Conservation (phyloP, 139 green algal genomes). For the Chlorella vulgaris region DNA sequence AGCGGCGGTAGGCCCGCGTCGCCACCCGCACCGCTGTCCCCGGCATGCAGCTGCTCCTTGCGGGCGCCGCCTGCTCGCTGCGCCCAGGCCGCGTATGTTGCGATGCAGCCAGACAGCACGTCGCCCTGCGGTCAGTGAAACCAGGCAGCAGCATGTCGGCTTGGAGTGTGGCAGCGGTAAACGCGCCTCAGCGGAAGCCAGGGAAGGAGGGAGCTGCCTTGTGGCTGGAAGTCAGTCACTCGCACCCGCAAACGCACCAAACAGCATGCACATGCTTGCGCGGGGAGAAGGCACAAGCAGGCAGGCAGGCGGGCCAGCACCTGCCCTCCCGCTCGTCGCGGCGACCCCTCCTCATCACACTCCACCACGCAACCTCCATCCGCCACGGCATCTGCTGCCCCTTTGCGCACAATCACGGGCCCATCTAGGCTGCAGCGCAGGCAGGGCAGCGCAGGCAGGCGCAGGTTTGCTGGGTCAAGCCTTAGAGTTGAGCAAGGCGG, state of each 20-base stretch:
- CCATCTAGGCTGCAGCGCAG: constrained; percentile 44
- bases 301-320: constrained; percentile 2
- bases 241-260: too few relatives aligned
- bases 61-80: not conserved
- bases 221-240: too few relatives aligned
- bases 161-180: too few relatives aligned
- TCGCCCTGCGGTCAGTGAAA: constrained; percentile 51
- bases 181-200: too few relatives aligned
- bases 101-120: constrained; percentile 64
- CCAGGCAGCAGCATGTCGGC: too few relatives aligned
- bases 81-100: constrained; percentile 59
- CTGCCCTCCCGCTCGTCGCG: constrained; percentile 69
- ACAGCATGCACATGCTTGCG: not conserved
- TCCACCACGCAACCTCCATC: constrained; percentile 20
- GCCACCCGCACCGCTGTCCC: not conserved
- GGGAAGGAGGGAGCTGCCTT: too few relatives aligned
- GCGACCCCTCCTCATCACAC: constrained; percentile 47
- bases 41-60: constrained; percentile 16
- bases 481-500: too few relatives aligned
- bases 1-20: constrained; percentile 21
- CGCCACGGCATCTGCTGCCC: constrained; percentile 44
- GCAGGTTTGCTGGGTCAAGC: too few relatives aligned
- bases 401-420: constrained; percentile 58
- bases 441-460: too few relatives aligned
- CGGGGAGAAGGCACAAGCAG: not conserved